phyloP scores from a whole-genome alignment of 768 basidiomycete species.

The Lactifluus piperatus region DNA sequence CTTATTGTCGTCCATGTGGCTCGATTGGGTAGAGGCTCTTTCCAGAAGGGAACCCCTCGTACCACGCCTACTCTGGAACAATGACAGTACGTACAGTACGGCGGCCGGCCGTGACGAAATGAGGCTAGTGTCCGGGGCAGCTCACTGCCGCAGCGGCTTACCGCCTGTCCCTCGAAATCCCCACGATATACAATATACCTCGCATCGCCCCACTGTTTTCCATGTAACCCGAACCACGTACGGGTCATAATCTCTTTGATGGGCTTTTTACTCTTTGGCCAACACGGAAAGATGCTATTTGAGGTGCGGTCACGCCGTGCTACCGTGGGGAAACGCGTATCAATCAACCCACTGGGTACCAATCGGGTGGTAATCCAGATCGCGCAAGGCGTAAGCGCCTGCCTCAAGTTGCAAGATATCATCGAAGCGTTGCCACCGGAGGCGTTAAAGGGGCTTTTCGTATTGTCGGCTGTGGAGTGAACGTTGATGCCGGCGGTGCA shows the following conservation, averaged over 20 bases:
- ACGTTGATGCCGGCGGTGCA: conserved; percentile 1
- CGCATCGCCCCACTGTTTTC: neutral
- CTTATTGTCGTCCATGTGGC: neutral
- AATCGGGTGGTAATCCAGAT: conserved; percentile 19
- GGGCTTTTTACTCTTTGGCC: neutral
- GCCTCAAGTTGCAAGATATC: conserved; percentile 10
- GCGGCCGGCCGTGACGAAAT: conserved; percentile 10
- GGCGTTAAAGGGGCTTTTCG: conserved; percentile 14
- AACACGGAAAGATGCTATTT: conserved; percentile 8
- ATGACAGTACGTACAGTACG: conserved; percentile 4
- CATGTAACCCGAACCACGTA: neutral
- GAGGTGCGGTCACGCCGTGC: conserved; percentile 1
- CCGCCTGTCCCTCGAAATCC: conserved; percentile 10
- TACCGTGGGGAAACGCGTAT: conserved; percentile 15
- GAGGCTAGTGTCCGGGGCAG: neutral
- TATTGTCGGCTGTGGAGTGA: conserved; percentile 1
- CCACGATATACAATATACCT: neutral
- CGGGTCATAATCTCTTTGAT: neutral
- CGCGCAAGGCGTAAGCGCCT: conserved; percentile 16
- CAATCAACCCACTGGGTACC: conserved; percentile 17
- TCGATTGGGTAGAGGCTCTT: neutral
- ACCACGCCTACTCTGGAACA: conserved; percentile 6
- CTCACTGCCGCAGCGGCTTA: conserved; percentile 14
- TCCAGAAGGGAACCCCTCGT: conserved; percentile 3
- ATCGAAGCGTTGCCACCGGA: conserved; percentile 11